These are phyloP conservation scores for Metschnikowia proteae DNA, from an alignment of 805 yeast genomes.

Conservation along the genomic window DNA sequence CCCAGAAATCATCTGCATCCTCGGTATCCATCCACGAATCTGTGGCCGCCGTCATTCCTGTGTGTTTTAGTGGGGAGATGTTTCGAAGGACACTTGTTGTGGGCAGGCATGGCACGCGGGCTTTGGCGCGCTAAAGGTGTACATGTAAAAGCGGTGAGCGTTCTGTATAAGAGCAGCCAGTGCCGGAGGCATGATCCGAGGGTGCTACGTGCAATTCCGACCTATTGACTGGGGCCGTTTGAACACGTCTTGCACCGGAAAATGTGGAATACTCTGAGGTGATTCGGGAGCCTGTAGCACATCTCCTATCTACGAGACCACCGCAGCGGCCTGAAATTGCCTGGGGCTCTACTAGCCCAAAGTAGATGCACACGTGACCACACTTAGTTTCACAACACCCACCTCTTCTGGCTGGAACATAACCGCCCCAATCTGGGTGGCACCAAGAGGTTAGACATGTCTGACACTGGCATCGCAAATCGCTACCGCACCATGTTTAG, in stretches of 20 bases:
- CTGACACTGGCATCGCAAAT: too few species aligned
- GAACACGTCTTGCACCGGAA: not conserved
- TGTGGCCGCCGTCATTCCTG: conserved; percentile 1
- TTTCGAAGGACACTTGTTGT: not conserved
- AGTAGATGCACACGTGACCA: too few species aligned
- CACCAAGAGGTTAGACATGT: too few species aligned
- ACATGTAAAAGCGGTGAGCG: conserved; percentile 1
- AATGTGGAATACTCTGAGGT: not conserved
- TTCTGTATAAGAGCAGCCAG: not conserved
- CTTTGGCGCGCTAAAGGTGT: not conserved
- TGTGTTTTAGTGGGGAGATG: not conserved
- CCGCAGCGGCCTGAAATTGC: too few species aligned
- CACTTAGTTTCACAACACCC: too few species aligned
- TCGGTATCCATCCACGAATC: conserved; percentile 6
- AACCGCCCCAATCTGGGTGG: too few species aligned
- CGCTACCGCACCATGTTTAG: too few species aligned
- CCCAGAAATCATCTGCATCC: conserved; percentile 15
- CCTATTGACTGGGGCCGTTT: not conserved
- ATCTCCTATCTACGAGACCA: too few species aligned
- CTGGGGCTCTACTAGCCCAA: too few species aligned
- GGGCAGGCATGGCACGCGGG: conserved; percentile 1
- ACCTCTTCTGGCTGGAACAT: too few species aligned
- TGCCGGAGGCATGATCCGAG: not conserved
- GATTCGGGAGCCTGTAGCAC: too few species aligned
- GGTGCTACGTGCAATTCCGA: not conserved